Conservation (phyloP, 345 rosid species). For the Geranium rotundifolium region DNA sequence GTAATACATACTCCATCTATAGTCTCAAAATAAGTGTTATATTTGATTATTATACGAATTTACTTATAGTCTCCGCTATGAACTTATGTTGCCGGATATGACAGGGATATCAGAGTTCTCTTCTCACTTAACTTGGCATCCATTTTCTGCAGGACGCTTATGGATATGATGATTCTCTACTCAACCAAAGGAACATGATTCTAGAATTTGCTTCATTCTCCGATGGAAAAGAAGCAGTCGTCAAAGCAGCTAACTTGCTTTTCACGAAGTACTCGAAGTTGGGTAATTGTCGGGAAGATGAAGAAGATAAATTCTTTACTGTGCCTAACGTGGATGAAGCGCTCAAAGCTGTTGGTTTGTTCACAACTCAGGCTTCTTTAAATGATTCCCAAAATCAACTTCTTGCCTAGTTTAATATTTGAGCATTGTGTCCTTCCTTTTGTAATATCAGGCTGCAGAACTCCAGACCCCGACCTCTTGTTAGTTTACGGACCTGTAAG, state of each 20-base stretch:
- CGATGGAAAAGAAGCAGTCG: conserved; percentile 77
- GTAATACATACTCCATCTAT: too few species aligned
- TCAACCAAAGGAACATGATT: conserved; percentile 22
- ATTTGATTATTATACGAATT: too few species aligned
- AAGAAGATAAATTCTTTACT: conserved; percentile 42
- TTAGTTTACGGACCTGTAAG: conserved; percentile 80
- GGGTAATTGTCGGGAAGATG: conserved; percentile 19
- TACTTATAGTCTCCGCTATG: not conserved
- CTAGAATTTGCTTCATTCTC: conserved; percentile 63
- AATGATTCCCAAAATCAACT: not conserved
- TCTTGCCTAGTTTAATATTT: not conserved
- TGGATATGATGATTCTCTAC: conserved; percentile 12
- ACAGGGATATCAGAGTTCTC: too few species aligned
- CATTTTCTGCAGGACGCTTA: conserved; percentile 32
- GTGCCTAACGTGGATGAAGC: conserved; percentile 64
- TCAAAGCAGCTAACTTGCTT: conserved; percentile 74
- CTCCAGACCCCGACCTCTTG: conserved; percentile 69
- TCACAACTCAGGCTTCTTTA: not conserved
- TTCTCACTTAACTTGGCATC: not conserved
- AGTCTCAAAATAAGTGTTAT: too few species aligned
- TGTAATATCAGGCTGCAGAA: conserved; percentile 40
- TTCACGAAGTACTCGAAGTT: conserved; percentile 35
- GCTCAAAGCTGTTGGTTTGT: conserved; percentile 58
- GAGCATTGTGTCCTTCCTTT: not conserved
- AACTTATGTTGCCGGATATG: too few species aligned